Evolutionary conservation across 148 eudicot genomes (phyloP).

Genomic region (Beta vulgaris): DNA sequence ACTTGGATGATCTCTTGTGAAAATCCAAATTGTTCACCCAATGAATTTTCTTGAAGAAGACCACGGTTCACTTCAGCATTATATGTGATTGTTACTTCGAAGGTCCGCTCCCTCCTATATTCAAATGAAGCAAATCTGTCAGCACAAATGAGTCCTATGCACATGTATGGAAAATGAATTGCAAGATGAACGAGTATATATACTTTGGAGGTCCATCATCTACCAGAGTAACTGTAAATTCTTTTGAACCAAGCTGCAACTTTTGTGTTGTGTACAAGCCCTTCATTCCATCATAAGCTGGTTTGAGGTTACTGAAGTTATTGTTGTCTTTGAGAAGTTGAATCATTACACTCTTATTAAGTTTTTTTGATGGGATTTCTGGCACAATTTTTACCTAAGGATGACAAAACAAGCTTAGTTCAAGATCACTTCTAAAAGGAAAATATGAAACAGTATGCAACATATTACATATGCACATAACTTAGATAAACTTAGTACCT

Average conservation of each 20-base stretch:
- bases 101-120: constrained; percentile 35
- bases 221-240: constrained; percentile 37
- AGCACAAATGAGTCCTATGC: no score
- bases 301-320: constrained; percentile 39
- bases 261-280: constrained; percentile 46
- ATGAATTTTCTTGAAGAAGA: constrained; percentile 31
- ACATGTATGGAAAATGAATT: neutral
- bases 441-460: no score
- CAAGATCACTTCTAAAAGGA: neutral
- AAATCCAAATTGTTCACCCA: constrained; percentile 36
- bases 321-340: constrained; percentile 34
- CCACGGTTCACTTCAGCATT: constrained; percentile 37
- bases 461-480: no score
- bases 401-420: neutral
- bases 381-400: constrained; percentile 47
- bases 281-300: constrained; percentile 57
- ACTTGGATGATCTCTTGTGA: constrained; percentile 52
- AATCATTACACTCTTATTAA: constrained; percentile 37
- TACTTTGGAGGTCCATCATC: constrained; percentile 34
- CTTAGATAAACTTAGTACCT: no score
- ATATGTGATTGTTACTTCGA: constrained; percentile 44
- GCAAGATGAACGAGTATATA: constrained; percentile 2
- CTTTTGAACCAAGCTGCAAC: constrained; percentile 40
- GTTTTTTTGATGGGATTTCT: constrained; percentile 33
- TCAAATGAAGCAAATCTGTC: constrained; percentile 1